Percentiles rank a stretch among this genome's conserved stretches.
Evolutionary conservation across 2,329 filamentous ascomycete genomes (phyloP).

Genomic region (Aurifilum marmelostoma): DNA sequence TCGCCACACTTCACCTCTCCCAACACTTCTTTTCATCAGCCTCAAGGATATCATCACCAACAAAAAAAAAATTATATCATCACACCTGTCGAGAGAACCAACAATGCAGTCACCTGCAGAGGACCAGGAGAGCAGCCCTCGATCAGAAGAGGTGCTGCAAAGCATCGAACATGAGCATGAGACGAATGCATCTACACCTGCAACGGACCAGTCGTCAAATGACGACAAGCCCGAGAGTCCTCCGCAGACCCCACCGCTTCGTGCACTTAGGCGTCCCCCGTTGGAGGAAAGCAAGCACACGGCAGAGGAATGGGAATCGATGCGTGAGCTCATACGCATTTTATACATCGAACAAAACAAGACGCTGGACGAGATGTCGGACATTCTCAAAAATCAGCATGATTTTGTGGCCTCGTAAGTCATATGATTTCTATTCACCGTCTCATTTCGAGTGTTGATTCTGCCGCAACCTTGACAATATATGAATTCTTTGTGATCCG

Average conservation of each 20-base stretch:
- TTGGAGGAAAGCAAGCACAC: slow-evolving; percentile 18
- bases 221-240: not conserved
- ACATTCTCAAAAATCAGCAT: slow-evolving; percentile 8
- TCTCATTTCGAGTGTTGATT: too few species aligned
- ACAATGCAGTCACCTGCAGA: not conserved
- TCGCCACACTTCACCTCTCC: too few species aligned
- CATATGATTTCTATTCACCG: too few species aligned
- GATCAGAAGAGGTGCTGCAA: not conserved
- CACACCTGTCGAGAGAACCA: not conserved
- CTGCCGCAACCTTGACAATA: too few species aligned
- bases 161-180: not conserved
- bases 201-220: too few species aligned
- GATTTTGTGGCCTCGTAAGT: slow-evolving; percentile 26
- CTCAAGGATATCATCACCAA: too few species aligned
- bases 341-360: slow-evolving; percentile 28
- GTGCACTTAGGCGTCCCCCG: not conserved
- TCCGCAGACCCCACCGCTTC: not conserved
- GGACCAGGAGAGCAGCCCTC: not conserved
- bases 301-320: slow-evolving; percentile 21
- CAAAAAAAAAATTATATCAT: too few species aligned
- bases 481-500: too few species aligned
- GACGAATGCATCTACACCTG: too few species aligned
- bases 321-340: slow-evolving; percentile 21
- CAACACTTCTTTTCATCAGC: too few species aligned
- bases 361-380: slow-evolving; percentile 17